Conservation (phyloP, 306 rosid genomes). For the Citrullus amarus region DNA sequence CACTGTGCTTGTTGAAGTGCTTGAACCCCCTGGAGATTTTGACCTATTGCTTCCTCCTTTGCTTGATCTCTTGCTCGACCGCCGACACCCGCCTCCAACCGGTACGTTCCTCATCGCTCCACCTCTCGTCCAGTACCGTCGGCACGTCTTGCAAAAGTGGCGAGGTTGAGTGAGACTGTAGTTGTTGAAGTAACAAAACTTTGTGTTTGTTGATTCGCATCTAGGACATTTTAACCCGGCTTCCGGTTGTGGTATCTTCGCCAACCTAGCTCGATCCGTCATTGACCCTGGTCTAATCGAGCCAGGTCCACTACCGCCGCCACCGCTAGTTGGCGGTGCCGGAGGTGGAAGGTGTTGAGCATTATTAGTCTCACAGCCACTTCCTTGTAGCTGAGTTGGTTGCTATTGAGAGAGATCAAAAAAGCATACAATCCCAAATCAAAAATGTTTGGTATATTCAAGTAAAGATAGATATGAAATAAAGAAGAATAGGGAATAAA, state of each 20-base stretch:
- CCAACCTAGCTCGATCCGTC: constrained; percentile 55
- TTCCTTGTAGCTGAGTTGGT: constrained; percentile 20
- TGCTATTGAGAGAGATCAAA: constrained; percentile 16
- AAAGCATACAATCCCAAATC: constrained; percentile 3
- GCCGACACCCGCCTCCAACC: constrained; percentile 77
- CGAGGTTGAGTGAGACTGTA: constrained; percentile 73
- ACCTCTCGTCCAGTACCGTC: constrained; percentile 86
- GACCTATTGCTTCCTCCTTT: constrained; percentile 10
- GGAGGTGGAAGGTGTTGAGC: constrained; percentile 22
- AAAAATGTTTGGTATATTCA: constrained; percentile 49
- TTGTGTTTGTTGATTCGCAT: constrained; percentile 71
- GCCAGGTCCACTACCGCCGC: constrained; percentile 4
- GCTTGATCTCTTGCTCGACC: constrained; percentile 48
- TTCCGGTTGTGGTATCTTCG: constrained; percentile 49
- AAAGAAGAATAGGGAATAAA: constrained; percentile 7
- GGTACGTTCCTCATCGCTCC: constrained; percentile 78
- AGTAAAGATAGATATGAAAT: constrained; percentile 8
- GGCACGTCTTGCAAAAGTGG: constrained; percentile 78
- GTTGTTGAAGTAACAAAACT: constrained; percentile 86
- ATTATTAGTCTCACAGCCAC: constrained; percentile 18
- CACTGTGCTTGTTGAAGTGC: constrained; percentile 30
- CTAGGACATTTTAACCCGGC: constrained; percentile 53
- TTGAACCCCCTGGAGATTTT: constrained; percentile 23
- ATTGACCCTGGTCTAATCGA: constrained; percentile 51
- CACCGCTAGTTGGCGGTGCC: neutral